Evolutionary conservation across 2,329 filamentous ascomycete species (phyloP), one percentile per base, ranked within the genome.

Genomic region (Arthroderma sp.): DNA sequence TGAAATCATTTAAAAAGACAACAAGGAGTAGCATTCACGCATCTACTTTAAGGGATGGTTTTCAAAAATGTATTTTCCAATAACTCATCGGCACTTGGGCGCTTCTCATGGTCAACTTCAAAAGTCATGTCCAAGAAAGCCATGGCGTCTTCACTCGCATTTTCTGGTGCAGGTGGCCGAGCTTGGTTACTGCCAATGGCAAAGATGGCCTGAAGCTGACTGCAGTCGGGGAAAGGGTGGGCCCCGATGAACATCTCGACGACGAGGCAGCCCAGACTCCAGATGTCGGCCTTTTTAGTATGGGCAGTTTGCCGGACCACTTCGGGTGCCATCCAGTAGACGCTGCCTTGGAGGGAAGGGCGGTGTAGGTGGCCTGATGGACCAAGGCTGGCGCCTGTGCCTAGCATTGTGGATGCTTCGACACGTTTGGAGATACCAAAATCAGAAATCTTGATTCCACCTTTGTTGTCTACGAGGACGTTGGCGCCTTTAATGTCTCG

Each of bases 251-350:
- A 94, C 91, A 98, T 98, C 70, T 98, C 91, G 27, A 98, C 89
- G 9, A 98, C 86, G 42, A 98, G 72, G 62, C 91, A 98, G 31
- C 91, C 91, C 27, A 98, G 76, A 38, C 86, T 94, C 91, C 91
- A 98, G 55, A 98, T 98, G 58, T 98, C 91, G 9, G 91, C 91
- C 69, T 96, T 96, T 67, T 89, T 86, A 4, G 89, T 96, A 68
- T 98, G 95, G 4, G 87, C 88, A 3, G 89, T 96, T 66, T 96
- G 91, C 58, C 91, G 91, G 50, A 98, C 91, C 15, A 98, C 91
- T 68, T 98, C 91, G 6, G 91, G 91, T 0, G 91, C 91, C 91
- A 98, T 98, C 91, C 91, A 98, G 69, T 95, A 98, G 43, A 98
- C 91, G 28, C 87, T 95, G 9, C 91, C 91, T 64, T 98, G 91